These are phyloP conservation scores for Arabidopsis thaliana DNA, from an alignment of 345 rosid genomes.

Conservation along the genomic window TAIR10.1 NC_003071.7:15947501-15948000, in stretches of 20 bases:
- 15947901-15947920: neutral
- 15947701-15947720: neutral
- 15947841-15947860: neutral
- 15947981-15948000: conserved; percentile 14
- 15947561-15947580: conserved; percentile 40
- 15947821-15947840: neutral
- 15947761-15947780: neutral
- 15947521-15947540: conserved; percentile 9
- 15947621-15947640: conserved; percentile 45
- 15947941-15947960: neutral
- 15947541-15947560: conserved; percentile 16
- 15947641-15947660: conserved; percentile 45
- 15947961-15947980: neutral
- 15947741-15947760: neutral
- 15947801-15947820: neutral
- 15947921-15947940: neutral
- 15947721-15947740: neutral
- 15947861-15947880: neutral
- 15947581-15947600: conserved; percentile 44
- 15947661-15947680: conserved; percentile 38
- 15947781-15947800: neutral
- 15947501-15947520: conserved; percentile 4
- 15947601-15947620: conserved; percentile 29
- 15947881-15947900: neutral
- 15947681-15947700: conserved; percentile 3